phyloP scores from a whole-genome alignment of 768 basidiomycete genomes.

The Strobilomyces dryophilus region DNA sequence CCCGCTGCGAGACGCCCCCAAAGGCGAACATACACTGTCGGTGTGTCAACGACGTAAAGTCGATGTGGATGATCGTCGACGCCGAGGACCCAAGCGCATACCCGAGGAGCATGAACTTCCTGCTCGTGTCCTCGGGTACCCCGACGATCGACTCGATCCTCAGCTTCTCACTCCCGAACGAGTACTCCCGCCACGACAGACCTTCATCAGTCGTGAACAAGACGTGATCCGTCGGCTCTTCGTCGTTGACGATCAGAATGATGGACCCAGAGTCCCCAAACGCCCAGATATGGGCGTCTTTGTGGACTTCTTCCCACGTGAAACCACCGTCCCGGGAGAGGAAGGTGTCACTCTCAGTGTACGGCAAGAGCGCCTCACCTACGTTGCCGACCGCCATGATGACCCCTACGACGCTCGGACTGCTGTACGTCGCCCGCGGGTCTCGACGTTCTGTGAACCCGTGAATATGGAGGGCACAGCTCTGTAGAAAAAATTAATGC shows the following conservation, averaged over 20 bases:
- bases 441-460: constrained; percentile 94
- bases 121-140: constrained; percentile 85
- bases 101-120: constrained; percentile 87
- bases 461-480: constrained; percentile 86
- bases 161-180: constrained; percentile 68
- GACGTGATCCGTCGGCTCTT: constrained; percentile 85
- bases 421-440: constrained; percentile 89
- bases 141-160: constrained; percentile 78
- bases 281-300: constrained; percentile 97
- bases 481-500: constrained; percentile 40
- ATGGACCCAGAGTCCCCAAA: constrained; percentile 97
- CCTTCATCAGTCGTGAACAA: constrained; percentile 92
- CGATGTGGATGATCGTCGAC: constrained; percentile 71
- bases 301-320: constrained; percentile 98
- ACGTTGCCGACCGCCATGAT: constrained; percentile 98
- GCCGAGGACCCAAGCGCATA: constrained; percentile 41
- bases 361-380: constrained; percentile 74
- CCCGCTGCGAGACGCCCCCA: background rate
- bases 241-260: constrained; percentile 92
- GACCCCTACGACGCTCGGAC: constrained; percentile 85
- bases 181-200: constrained; percentile 80
- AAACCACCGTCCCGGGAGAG: constrained; percentile 95
- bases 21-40: constrained; percentile 61
- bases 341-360: constrained; percentile 91
- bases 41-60: constrained; percentile 76